phyloP scores from a whole-genome alignment of 2,329 filamentous ascomycete species.

The Myriangium duriaei region DNA sequence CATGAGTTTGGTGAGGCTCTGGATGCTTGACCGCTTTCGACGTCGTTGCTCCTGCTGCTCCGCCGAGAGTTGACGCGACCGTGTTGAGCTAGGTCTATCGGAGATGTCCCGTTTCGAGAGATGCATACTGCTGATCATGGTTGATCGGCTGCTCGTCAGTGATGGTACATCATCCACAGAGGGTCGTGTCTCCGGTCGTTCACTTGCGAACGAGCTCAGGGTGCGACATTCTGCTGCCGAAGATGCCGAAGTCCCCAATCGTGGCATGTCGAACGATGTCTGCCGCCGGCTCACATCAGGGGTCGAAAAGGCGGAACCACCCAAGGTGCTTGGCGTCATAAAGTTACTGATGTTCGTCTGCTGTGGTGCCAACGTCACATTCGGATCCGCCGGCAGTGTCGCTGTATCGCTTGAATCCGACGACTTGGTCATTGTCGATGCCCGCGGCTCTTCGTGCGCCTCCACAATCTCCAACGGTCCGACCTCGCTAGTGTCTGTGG shows the following conservation, averaged over 20 bases:
- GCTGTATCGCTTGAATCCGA: slow-evolving; percentile 35
- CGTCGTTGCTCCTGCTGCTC: slow-evolving; percentile 37
- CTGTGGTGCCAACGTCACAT: slow-evolving; percentile 23
- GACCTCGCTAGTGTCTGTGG: slow-evolving; percentile 21
- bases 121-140: slow-evolving; percentile 58
- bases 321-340: slow-evolving; percentile 53
- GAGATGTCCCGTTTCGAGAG: slow-evolving; percentile 22
- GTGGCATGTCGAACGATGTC: slow-evolving; percentile 55
- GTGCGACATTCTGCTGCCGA: slow-evolving; percentile 59
- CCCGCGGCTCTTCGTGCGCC: slow-evolving; percentile 35
- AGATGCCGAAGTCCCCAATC: slow-evolving; percentile 63
- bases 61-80: slow-evolving; percentile 8
- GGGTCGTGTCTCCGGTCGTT: slow-evolving; percentile 58
- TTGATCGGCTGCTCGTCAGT: slow-evolving; percentile 62
- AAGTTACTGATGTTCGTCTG: slow-evolving; percentile 34
- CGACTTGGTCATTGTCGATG: slow-evolving; percentile 36
- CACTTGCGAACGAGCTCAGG: slow-evolving; percentile 58
- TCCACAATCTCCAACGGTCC: slow-evolving; percentile 33
- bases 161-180: slow-evolving; percentile 66
- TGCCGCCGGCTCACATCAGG: slow-evolving; percentile 50
- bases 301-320: slow-evolving; percentile 47
- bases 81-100: slow-evolving; percentile 9
- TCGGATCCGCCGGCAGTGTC: slow-evolving; percentile 23
- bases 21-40: slow-evolving; percentile 62
- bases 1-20: slow-evolving; percentile 63